Evolutionary conservation across 805 yeast genomes (phyloP).

Genomic region (Nakazawaea siamensis): DNA sequence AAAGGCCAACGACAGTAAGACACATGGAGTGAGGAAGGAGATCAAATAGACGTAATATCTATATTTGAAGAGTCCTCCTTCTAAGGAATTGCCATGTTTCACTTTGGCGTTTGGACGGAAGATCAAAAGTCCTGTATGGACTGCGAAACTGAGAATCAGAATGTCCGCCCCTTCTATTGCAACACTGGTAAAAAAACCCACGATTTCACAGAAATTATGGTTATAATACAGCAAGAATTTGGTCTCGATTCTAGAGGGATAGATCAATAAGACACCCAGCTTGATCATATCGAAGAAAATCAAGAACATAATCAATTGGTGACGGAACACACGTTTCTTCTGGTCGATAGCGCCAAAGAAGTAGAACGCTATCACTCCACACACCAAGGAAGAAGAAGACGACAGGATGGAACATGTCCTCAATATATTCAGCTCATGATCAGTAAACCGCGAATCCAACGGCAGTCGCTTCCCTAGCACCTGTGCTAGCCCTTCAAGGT

Average conservation of each 20-base stretch:
- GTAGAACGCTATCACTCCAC: conserved; percentile 57
- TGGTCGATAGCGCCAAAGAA: conserved; percentile 57
- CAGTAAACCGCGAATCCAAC: conserved; percentile 6
- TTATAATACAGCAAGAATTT: conserved; percentile 35
- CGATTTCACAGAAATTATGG: conserved; percentile 46
- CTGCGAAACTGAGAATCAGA: conserved; percentile 73
- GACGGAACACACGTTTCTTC: conserved; percentile 54
- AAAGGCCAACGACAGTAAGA: conserved; percentile 68
- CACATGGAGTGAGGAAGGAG: conserved; percentile 52
- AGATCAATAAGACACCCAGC: conserved; percentile 58
- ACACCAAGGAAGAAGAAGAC: conserved; percentile 37
- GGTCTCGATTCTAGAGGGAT: conserved; percentile 51
- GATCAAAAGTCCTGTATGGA: conserved; percentile 71
- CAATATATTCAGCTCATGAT: conserved; percentile 5
- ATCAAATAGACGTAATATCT: conserved; percentile 50
- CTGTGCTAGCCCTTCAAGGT: too few relatives aligned
- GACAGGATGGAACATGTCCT: conserved; percentile 40
- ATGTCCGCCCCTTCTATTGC: conserved; percentile 82
- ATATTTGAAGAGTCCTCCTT: conserved; percentile 66
- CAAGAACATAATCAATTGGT: conserved; percentile 59
- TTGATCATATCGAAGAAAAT: conserved; percentile 70
- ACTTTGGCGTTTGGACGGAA: conserved; percentile 40
- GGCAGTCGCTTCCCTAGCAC: too few relatives aligned
- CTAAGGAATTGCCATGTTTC: conserved; percentile 30
- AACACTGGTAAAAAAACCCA: conserved; percentile 77